Base-by-base conservation (phyloP, 345 rosid genomes). In the Salix udensis region DNA sequence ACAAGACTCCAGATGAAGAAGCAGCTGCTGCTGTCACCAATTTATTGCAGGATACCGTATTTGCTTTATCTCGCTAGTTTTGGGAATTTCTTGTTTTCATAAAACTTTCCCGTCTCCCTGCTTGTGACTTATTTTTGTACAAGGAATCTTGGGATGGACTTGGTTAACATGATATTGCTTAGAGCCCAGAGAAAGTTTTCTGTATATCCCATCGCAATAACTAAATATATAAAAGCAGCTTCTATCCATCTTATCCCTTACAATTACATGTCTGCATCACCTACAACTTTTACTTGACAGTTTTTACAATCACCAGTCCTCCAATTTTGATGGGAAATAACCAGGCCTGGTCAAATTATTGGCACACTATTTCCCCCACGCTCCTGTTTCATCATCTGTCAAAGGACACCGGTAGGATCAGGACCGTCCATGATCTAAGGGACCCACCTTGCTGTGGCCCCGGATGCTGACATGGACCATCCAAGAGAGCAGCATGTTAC, bases 71-170 rank as follows among this genome's bases (percentile, higher is more conserved):
- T 72, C 34, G 6, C 84, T 52, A 65, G 42, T 77, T 55, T 28
- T 53, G 77, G 82, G 46, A 7, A 62, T 79, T 81, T 64, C 79
- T 62, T 81, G 60, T 30, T n/a, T n/a, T 16, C 70, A 60, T 66
- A 23, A 26, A 79, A 65, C 6, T 39, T 44, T n/a, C 44, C 81
- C 64, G 26, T 77, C 37, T 24, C 26, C 71, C 23, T 53, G 21
- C 31, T 37, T 65, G 77, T 40, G 53, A 44, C 80, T 39, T 39
- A 60, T 81, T 53, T 79, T 79, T 67, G 72, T 6, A 67, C 12
- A 24, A 37, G 77, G 86, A 76, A 83, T 83, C 80, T 72, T 76
- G 58, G 52, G 28, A 40, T 50, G 74, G 60, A 77, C 75, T 72
- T 77, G 61, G 72, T 72, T 37, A 30, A 52, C 23, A n/a, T 21